phyloP scores from a whole-genome alignment of 345 rosid genomes.

The Pugionium dolabratum region DNA sequence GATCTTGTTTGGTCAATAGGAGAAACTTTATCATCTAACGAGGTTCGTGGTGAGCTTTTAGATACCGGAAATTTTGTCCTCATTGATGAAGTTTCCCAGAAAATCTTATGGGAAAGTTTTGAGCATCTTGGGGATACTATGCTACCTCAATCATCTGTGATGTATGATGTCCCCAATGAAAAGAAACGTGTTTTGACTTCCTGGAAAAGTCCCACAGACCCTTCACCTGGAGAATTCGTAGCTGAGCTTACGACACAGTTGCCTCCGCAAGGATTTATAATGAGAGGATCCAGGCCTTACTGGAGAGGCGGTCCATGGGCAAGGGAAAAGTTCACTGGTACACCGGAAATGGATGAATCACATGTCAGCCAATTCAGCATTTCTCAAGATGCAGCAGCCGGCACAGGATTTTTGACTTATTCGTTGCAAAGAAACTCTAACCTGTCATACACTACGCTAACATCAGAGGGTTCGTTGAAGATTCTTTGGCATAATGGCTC shows the following conservation, averaged over 20 bases:
- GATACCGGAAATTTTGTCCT: constrained; percentile 41
- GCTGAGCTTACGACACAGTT: constrained; percentile 38
- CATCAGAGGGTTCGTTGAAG: constrained; percentile 38
- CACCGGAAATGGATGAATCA: constrained; percentile 37
- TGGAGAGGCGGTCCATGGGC: constrained; percentile 45
- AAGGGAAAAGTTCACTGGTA: constrained; percentile 33
- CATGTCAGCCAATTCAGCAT: constrained; percentile 31
- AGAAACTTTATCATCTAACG: constrained; percentile 30
- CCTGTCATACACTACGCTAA: constrained; percentile 27
- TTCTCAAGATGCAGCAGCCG: constrained; percentile 34
- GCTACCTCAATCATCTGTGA: constrained; percentile 33
- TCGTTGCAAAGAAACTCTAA: constrained; percentile 30
- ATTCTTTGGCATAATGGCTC: constrained; percentile 27
- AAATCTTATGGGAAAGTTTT: constrained; percentile 37
- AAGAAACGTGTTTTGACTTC: constrained; percentile 33
- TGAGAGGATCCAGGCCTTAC: constrained; percentile 34
- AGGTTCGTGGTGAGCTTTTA: constrained; percentile 32
- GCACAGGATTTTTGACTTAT: constrained; percentile 34
- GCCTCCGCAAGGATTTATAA: constrained; percentile 37
- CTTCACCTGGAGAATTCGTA: constrained; percentile 38
- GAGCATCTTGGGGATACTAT: constrained; percentile 40
- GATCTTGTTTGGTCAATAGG: constrained; percentile 36
- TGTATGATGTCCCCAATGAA: constrained; percentile 25
- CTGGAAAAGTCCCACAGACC: constrained; percentile 37
- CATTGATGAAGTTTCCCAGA: constrained; percentile 23